Percentiles rank a stretch among this genome's conserved stretches.
Conservation (phyloP, 2,329 filamentous ascomycete species). For the Trichoderma sp. region DNA sequence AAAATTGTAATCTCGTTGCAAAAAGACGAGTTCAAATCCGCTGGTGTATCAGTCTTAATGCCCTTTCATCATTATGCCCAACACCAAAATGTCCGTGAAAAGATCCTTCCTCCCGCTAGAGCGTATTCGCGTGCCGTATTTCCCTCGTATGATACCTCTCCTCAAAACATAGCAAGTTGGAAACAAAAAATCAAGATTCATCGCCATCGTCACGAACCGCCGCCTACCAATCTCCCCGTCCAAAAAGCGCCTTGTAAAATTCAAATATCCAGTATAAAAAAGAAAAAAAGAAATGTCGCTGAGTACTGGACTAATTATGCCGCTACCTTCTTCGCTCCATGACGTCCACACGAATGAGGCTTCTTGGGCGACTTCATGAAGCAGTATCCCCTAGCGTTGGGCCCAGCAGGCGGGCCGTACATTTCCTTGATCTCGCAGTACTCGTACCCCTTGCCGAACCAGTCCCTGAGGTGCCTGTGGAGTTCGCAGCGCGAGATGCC, state of each 20-base stretch:
- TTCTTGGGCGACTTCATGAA: conserved; percentile 61
- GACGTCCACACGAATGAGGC: conserved; percentile 56
- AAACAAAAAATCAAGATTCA: neutral
- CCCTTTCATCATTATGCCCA: neutral
- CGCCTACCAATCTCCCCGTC: neutral
- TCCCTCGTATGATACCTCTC: neutral
- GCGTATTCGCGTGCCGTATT: neutral
- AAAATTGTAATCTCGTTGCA: neutral
- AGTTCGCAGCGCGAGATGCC: conserved; percentile 61
- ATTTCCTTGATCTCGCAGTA: conserved; percentile 61
- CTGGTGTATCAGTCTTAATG: neutral
- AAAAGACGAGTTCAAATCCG: neutral
- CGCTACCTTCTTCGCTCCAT: conserved; percentile 35
- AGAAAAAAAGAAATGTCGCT: too few species aligned
- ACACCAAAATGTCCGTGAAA: neutral
- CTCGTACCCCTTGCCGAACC: conserved; percentile 56
- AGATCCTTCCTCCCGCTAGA: neutral
- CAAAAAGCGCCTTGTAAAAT: neutral
- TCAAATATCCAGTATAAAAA: neutral
- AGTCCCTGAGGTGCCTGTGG: conserved; percentile 59
- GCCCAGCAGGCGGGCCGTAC: conserved; percentile 50
- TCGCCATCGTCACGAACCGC: neutral
- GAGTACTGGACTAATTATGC: neutral
- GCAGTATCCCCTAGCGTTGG: conserved; percentile 51
- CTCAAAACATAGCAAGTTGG: neutral